Base-by-base conservation (phyloP, 148 eudicot genomes). In the Gaultheria prostrata region DNA sequence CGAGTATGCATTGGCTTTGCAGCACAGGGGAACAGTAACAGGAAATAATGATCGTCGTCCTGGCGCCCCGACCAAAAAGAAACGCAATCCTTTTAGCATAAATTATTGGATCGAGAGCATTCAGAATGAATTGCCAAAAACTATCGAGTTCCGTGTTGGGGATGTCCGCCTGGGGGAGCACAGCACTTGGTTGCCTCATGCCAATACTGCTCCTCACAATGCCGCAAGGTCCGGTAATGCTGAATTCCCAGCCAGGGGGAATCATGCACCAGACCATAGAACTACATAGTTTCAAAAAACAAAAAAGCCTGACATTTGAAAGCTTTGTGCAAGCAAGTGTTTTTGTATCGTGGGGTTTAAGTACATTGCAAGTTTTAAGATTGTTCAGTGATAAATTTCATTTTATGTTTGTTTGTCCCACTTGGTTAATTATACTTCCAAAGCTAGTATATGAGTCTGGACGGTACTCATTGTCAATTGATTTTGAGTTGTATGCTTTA, bases 1-100 rank as follows among this genome's bases (percentile, higher is more conserved):
- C 2, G 85, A 85, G 74, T 24, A 75, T n/a, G 85, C 82, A 13
- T 35, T 87, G 70, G 87, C 61, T 24, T 78, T 14, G 35, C 72
- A 67, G 39, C 33, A 1, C 13, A 28, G 7, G 72, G 39, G 72
- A 67, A 24, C 9, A 0, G 70, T 10, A 8, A 63, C 32, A 63
- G 70, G 1, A 63, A 24, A 24, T 2, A 0, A 10, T 10, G 70
- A 63, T 63, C 70, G 0, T 67, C 72, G 8, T 24, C 30, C n/a
- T n/a, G n/a, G 12, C 18, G 56, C 2, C 17, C 56, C 39, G 1
- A 11, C 72, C 39, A 67, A 67, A 67, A 67, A 67, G 18, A 67
- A 67, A 30, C 39, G 8, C 39, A 14, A 28, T 67, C 8, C 4
- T 4, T 67, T 4, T 3, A 13, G 56, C 18, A 4, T 67, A 67